Evolutionary conservation across 139 green algal species (phyloP).

Genomic region (Ettlia oleoabundans): DNA sequence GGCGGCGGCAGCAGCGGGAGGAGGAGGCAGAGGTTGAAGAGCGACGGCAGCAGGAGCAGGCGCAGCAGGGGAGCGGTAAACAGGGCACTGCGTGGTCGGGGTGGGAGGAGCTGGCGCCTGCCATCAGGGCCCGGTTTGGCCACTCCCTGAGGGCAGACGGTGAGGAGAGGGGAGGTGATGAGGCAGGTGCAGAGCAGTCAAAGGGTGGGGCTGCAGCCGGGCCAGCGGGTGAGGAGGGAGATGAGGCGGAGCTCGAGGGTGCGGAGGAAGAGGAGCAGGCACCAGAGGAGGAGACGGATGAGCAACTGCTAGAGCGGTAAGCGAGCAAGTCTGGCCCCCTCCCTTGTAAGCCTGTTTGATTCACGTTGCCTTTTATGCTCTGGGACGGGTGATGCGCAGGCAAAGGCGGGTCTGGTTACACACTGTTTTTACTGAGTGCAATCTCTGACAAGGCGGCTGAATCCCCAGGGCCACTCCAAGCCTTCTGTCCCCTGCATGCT

Average conservation of each 20-base stretch:
- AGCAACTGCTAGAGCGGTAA: conserved; percentile 29
- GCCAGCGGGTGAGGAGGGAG: not conserved
- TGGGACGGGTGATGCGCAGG: no score
- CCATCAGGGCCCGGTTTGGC: conserved; percentile 18
- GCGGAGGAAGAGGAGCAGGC: conserved; percentile 37
- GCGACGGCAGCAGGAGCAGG: not conserved
- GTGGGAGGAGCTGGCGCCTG: conserved; percentile 49
- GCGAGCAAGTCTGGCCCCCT: not conserved
- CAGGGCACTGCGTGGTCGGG: conserved; percentile 33
- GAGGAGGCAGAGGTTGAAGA: not conserved
- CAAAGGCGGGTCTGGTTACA: no score
- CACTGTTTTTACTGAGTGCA: no score
- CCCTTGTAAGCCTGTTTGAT: no score
- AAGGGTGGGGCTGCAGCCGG: no score
- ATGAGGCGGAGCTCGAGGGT: not conserved
- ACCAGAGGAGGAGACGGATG: conserved; percentile 49
- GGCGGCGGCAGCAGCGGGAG: not conserved
- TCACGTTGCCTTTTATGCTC: no score
- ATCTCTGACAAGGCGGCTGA: no score
- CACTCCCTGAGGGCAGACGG: not conserved
- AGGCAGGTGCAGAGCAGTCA: not conserved
- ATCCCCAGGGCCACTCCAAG: no score
- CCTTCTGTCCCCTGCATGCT: no score
- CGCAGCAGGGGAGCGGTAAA: not conserved
- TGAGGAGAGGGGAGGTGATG: not conserved